Percentiles rank a stretch among this genome's conserved stretches.
phyloP scores from a whole-genome alignment of 352 stramenopile genomes.

The Pythium vanterpoolii region DNA sequence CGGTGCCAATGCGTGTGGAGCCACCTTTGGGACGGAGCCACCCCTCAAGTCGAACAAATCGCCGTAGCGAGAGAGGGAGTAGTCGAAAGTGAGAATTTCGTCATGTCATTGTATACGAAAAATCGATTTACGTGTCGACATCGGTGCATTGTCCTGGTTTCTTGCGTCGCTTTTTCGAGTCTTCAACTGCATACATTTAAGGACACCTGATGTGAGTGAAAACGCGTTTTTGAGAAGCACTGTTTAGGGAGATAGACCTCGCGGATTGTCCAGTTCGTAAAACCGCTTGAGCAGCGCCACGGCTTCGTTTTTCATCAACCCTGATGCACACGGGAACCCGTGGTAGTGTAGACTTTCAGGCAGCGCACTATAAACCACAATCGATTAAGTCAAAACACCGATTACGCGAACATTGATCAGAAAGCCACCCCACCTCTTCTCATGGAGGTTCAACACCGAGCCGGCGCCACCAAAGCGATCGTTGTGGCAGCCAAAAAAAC shows the following conservation, averaged over 20 bases:
- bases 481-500: constrained; percentile 91
- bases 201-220: neutral
- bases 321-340: constrained; percentile 61
- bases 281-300: constrained; percentile 85
- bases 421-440: constrained; percentile 34
- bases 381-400: constrained; percentile 5
- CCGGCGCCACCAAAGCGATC: constrained; percentile 92
- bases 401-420: neutral
- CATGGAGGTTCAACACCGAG: constrained; percentile 85
- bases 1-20: too few relatives aligned
- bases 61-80: too few relatives aligned
- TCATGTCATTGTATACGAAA: too few relatives aligned
- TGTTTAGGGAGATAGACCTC: constrained; percentile 34
- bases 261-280: constrained; percentile 87
- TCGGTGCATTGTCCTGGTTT: constrained; percentile 22
- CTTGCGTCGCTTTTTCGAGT: constrained; percentile 81
- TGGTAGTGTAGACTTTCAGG: constrained; percentile 42
- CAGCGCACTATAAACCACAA: constrained; percentile 22
- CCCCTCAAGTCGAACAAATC: too few relatives aligned
- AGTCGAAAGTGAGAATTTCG: too few relatives aligned
- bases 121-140: neutral
- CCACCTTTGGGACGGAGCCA: too few relatives aligned
- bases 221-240: neutral
- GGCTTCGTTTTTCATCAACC: constrained; percentile 83
- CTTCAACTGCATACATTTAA: constrained; percentile 39